Evolutionary conservation across 2,329 filamentous ascomycete species (phyloP).

Genomic region (Cladosporium sp.): DNA sequence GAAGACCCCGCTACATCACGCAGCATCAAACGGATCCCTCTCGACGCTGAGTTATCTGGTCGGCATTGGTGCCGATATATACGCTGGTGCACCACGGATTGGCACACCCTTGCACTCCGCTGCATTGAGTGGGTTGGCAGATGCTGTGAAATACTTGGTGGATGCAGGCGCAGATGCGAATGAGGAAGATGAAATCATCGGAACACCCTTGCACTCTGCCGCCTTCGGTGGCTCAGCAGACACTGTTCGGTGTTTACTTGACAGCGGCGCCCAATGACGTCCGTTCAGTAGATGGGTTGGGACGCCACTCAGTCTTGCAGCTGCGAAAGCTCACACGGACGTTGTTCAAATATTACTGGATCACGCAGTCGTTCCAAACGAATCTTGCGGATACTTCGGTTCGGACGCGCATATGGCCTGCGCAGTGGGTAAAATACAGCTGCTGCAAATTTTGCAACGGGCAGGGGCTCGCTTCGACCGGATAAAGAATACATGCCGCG

Average conservation of each 20-base stretch:
- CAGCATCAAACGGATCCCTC: not conserved
- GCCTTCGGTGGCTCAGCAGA: not conserved
- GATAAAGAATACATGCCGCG: not conserved
- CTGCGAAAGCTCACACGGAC: not conserved
- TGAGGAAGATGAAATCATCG: not conserved
- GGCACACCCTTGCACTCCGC: not conserved
- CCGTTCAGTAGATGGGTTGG: not conserved
- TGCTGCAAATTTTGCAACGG: not conserved
- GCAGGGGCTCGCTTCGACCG: no score
- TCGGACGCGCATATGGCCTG: not conserved
- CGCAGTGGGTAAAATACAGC: not conserved
- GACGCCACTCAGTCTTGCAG: not conserved
- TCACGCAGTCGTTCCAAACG: not conserved
- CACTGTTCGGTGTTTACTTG: not conserved
- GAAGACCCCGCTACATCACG: not conserved
- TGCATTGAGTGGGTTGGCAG: not conserved
- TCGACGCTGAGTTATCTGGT: not conserved
- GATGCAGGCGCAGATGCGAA: not conserved
- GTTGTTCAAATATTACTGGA: not conserved
- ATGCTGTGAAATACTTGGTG: not conserved
- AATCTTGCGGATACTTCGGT: not conserved
- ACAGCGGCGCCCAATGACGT: not conserved
- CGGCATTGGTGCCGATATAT: not conserved
- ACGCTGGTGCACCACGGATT: not conserved
- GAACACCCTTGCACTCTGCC: not conserved